Evolutionary conservation across 176 grass and related monocot genomes (phyloP).

Genomic region (Zizania latifolia): DNA sequence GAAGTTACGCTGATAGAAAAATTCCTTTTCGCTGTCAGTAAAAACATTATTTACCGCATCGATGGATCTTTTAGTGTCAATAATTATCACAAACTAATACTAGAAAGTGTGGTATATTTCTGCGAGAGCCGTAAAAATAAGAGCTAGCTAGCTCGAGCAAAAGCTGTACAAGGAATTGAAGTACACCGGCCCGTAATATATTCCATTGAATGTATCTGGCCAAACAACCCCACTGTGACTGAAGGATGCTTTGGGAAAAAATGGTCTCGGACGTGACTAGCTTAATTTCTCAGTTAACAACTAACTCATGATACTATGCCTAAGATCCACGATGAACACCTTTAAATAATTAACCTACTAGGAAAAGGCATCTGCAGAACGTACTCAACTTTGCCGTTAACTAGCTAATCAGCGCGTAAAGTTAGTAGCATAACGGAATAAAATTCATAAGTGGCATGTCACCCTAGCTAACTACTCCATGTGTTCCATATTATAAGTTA

Average conservation of each 20-base stretch:
- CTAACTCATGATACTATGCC: conserved; percentile 15
- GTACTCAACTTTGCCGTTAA: conserved; percentile 34
- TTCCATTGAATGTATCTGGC: neutral
- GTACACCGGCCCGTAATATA: too few relatives aligned
- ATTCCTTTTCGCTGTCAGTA: too few relatives aligned
- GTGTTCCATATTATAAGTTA: too few relatives aligned
- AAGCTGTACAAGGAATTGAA: too few relatives aligned
- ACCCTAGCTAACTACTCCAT: conserved; percentile 25
- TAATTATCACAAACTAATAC: too few relatives aligned
- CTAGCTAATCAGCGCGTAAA: conserved; percentile 25
- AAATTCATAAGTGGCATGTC: conserved; percentile 27
- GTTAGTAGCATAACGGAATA: conserved; percentile 25
- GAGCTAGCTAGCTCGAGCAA: too few relatives aligned
- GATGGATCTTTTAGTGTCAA: too few relatives aligned
- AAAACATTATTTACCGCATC: too few relatives aligned
- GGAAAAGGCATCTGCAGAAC: conserved; percentile 4
- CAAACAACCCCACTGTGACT: neutral
- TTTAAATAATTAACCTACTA: conserved; percentile 27
- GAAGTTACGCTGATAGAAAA: too few relatives aligned
- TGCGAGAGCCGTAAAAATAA: too few relatives aligned
- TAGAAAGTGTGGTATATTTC: too few relatives aligned
- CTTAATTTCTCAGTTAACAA: conserved; percentile 23
- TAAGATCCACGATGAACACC: conserved; percentile 10
- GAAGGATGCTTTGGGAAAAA: neutral
- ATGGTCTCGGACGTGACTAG: neutral